These are phyloP conservation scores for Leptomonas pyrrhocoris DNA, from an alignment of 208 protist genomes.

Conservation along the genomic window DNA sequence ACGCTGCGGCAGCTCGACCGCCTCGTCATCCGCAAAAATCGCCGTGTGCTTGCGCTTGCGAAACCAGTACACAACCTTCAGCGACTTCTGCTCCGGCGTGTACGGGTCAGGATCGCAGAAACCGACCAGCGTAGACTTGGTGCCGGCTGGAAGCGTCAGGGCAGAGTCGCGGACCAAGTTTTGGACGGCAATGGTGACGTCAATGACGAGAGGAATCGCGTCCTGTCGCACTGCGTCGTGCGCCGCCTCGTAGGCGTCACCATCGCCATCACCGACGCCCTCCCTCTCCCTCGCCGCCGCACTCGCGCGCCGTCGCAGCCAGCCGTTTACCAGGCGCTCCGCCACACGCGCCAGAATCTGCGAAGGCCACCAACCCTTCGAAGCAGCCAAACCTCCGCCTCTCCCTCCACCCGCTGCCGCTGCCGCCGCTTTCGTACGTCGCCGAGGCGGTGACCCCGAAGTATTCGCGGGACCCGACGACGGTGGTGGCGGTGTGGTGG, in stretches of 20 bases:
- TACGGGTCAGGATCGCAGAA: constrained; percentile 90
- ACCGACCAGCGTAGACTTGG: constrained; percentile 74
- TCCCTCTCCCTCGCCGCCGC: background rate
- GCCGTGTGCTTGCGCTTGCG: constrained; percentile 71
- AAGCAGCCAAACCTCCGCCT: background rate
- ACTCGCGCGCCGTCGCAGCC: constrained; percentile 10
- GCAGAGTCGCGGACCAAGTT: constrained; percentile 83
- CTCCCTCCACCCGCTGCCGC: no score
- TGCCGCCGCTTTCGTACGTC: background rate
- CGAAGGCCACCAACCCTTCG: constrained; percentile 30
- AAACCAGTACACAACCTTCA: constrained; percentile 90
- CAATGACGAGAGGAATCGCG: constrained; percentile 63
- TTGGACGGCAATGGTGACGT: constrained; percentile 88
- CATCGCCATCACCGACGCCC: background rate
- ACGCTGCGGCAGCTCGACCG: constrained; percentile 71
- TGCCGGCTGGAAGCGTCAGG: constrained; percentile 68
- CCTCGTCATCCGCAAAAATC: constrained; percentile 71
- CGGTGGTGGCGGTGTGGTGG: background rate
- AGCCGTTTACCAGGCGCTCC: constrained; percentile 21
- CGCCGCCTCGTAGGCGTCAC: constrained; percentile 12
- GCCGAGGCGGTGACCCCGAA: background rate
- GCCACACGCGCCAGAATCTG: constrained; percentile 20
- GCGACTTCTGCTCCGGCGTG: constrained; percentile 79
- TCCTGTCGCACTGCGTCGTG: constrained; percentile 35
- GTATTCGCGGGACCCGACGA: background rate